phyloP scores from a whole-genome alignment of 495 filamentous ascomycete species.

The Cryomyces minteri region DNA sequence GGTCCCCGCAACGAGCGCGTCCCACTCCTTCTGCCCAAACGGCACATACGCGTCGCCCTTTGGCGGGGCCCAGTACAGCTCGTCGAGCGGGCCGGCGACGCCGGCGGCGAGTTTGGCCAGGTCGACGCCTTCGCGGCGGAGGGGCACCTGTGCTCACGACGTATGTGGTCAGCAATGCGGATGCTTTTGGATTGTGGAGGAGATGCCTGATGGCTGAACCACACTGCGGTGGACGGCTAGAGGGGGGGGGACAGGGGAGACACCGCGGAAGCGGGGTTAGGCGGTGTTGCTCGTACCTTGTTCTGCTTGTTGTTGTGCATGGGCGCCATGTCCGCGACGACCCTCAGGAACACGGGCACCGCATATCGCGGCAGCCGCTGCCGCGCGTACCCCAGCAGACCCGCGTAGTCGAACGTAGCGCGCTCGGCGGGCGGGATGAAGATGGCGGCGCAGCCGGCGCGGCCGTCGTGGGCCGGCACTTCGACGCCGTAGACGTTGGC shows the following conservation, averaged over 20 bases:
- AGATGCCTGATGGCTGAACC: too few relatives aligned
- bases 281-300: conserved; percentile 33
- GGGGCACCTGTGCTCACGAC: neutral
- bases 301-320: conserved; percentile 80
- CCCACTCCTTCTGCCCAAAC: neutral
- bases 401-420: conserved; percentile 12
- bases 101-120: neutral
- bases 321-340: conserved; percentile 37
- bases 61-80: neutral
- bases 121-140: neutral
- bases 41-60: neutral
- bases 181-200: too few relatives aligned
- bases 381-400: conserved; percentile 25
- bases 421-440: conserved; percentile 13
- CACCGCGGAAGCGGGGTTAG: too few relatives aligned
- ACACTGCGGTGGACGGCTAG: too few relatives aligned
- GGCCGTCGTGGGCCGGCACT: conserved; percentile 39
- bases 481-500: conserved; percentile 21
- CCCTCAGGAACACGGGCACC: conserved; percentile 54
- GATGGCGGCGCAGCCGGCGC: conserved; percentile 40
- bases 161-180: too few relatives aligned
- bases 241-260: too few relatives aligned
- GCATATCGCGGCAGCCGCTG: conserved; percentile 51
- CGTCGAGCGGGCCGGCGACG: neutral
- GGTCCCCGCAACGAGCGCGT: neutral